Base-by-base conservation (phyloP, 2,329 filamentous ascomycete species). In the Penicillium decumbens region DNA sequence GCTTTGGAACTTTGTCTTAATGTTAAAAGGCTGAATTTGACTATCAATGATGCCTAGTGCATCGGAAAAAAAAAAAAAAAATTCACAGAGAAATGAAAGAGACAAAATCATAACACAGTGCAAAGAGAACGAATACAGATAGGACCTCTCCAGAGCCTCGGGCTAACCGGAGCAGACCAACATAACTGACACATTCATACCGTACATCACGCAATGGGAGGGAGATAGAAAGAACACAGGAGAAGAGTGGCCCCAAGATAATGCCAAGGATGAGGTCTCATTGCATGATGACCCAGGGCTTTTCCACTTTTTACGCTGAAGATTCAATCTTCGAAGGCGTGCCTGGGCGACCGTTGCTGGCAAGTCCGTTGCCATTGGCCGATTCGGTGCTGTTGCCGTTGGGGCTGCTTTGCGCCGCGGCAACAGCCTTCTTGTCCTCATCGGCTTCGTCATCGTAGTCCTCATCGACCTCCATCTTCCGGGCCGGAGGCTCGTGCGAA, bases 401-500 rank as follows among this genome's bases (percentile, higher is more conserved):
- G 18, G 68, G 69, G 48, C 68, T 71, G 12, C 65, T 61, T 55
- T 72, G 72, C 4, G 61, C 57, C 38, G 51, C 61, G 33, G 57
- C 48, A 47, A 50, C 58, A n/a, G 58, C 60, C 54, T 76, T 69
- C 68, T 82, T 83, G 35, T 93, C 87, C 51, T 96, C 92, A 58
- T 95, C 91, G 4, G 83, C 89, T 49, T 91, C 92, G 63, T 97
- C 92, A 67, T 97, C 92, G 63, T 98, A 97, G 67, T 97, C 88
- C 68, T 98, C 93, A 60, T 98, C 91, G 18, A 97, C 88, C 6
- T 97, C 92, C 83, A 98, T 95, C 71, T 95, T 95, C 20, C 93
- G 81, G 18, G 90, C 89, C 29, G 93, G 90, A 45, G 90, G 88
- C 72, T 97, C 92, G 50, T 84, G 84, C 15, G 77, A 70, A 18